Evolutionary conservation across 2,329 filamentous ascomycete genomes (phyloP), one percentile per base, ranked within the genome.

Genomic region (Xylariaceae sp.): DNA sequence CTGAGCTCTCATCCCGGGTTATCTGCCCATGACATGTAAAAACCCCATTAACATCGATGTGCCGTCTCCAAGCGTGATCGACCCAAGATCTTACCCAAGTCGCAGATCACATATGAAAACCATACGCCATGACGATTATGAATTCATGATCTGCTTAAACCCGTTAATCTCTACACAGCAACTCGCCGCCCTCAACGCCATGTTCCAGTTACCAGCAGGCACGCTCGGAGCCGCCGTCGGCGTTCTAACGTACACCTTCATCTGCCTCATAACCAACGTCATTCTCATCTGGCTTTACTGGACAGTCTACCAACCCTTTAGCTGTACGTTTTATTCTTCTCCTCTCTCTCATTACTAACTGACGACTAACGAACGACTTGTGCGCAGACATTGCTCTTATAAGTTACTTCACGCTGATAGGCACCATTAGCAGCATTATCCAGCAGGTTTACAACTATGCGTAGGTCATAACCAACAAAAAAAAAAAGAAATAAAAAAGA

Each of bases 371-470:
- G 3, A 2, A 44, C 9, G 2, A 19, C 40, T 8, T 27, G 9
- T 41, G 6, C 32, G 43, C 30, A 64, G 62, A 63, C 37, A 54
- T 64, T 27, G 54, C 62, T 6, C 46, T 64, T 30, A 59, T 64
- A 26, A 61, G 55, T 30, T 64, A 64, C 27, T 63, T 64, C 37
- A 56, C 58, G 29, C 40, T 57, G 19, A 26, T 63, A 27, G 62
- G 62, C 32, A 57, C 55, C 19, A 47, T 45, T 1, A 63, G 59
- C 47, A 64, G 62, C 42, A 63, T 64, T 46, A 59, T 60, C 32
- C 62, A 64, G 39, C 62, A 64, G 52, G 60, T 64, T 37, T 64
- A 64, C 34, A 61, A 63, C 31, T 64, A 64, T 46, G 53, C 50
- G 62, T 64, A 50, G 3, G 62, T 47, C 26, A 34, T 46, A 8